Percentiles rank a stretch among this genome's conserved stretches.
Conservation (phyloP, 1,284 basidiomycete genomes). For the Sporisorium scitamineum region DNA sequence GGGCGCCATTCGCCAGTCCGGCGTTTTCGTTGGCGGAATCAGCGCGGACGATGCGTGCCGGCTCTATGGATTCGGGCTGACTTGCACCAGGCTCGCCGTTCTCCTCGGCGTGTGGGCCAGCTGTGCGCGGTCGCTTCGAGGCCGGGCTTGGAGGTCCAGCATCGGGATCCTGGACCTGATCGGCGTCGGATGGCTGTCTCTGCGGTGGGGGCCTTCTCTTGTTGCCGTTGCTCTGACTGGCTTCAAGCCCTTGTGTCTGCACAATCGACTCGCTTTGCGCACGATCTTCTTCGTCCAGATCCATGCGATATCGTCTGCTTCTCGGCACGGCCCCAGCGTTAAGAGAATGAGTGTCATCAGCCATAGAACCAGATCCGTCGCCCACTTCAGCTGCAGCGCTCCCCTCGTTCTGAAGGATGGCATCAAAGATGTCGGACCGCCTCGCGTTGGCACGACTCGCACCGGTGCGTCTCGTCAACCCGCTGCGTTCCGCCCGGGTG, state of each 20-base stretch:
- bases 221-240: background rate
- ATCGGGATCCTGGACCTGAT: background rate
- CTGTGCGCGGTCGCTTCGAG: conserved; percentile 22
- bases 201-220: conserved; percentile 33
- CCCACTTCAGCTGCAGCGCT: background rate
- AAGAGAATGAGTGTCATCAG: background rate
- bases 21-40: conserved; percentile 2
- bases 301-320: conserved; percentile 47
- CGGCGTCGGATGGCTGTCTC: background rate
- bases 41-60: conserved; percentile 24
- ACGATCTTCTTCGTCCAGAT: conserved; percentile 51
- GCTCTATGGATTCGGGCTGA: background rate
- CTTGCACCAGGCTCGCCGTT: background rate
- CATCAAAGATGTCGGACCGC: conserved; percentile 49
- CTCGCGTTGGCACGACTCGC: conserved; percentile 28
- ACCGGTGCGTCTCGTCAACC: conserved; percentile 40
- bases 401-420: conserved; percentile 16
- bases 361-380: background rate
- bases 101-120: background rate
- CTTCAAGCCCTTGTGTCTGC: conserved; percentile 7
- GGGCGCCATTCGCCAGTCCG: conserved; percentile 26
- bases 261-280: conserved; percentile 16
- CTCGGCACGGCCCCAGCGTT: conserved; percentile 11
- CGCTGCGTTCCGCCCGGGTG: conserved; percentile 20
- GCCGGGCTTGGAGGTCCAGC: background rate